phyloP scores from a whole-genome alignment of 1,284 basidiomycete species.

The Cryptococcus sp. region DNA sequence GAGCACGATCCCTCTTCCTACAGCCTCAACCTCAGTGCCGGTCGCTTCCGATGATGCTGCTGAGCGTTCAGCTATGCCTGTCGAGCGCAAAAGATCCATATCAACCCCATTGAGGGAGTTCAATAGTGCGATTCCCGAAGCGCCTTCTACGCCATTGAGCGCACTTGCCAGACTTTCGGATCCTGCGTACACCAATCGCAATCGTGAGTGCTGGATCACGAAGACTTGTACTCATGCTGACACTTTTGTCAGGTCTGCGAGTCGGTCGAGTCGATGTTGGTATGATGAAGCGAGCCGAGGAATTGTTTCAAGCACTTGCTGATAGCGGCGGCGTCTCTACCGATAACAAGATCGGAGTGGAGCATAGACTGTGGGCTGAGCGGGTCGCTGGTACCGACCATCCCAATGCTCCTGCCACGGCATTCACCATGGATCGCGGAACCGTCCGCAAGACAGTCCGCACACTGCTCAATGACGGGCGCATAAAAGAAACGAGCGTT shows the following conservation, averaged over 20 bases:
- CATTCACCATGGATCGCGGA: constrained; percentile 41
- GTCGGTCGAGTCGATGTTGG: constrained; percentile 33
- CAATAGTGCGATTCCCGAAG: too few species aligned
- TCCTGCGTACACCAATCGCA: too few species aligned
- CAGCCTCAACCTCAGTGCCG: too few species aligned
- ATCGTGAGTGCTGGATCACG: too few species aligned
- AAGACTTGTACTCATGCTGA: neutral
- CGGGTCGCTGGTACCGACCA: constrained; percentile 40
- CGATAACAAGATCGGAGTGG: constrained; percentile 27
- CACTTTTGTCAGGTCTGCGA: neutral
- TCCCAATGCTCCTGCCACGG: constrained; percentile 34
- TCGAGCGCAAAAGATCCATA: too few species aligned
- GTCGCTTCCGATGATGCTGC: too few species aligned
- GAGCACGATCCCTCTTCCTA: too few species aligned
- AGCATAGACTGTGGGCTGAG: constrained; percentile 36
- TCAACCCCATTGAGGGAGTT: too few species aligned
- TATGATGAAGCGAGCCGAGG: constrained; percentile 31
- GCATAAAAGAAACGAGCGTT: constrained; percentile 35
- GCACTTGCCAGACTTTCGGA: too few species aligned
- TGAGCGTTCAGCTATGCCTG: too few species aligned
- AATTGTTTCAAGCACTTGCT: constrained; percentile 34
- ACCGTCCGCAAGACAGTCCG: constrained; percentile 28
- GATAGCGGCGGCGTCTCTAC: constrained; percentile 35
- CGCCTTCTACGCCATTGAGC: too few species aligned
- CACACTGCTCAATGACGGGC: constrained; percentile 28